Evolutionary conservation across 768 basidiomycete genomes (phyloP).

Genomic region (Gymnopilus junonius): DNA sequence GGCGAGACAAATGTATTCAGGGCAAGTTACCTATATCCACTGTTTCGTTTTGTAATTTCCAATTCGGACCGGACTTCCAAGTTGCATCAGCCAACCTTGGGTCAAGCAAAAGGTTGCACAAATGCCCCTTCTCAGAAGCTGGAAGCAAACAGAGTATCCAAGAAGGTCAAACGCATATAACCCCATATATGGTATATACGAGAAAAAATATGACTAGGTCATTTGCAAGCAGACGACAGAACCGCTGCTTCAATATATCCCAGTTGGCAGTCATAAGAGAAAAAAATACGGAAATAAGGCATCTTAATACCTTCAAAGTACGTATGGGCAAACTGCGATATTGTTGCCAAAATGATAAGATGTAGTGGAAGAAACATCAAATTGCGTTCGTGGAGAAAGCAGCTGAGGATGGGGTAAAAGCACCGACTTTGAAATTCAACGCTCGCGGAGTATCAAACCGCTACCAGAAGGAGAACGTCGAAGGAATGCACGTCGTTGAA

Average conservation of each 20-base stretch:
- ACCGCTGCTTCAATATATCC: no score
- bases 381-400: not conserved
- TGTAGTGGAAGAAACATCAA: not conserved
- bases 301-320: no score
- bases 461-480: not conserved
- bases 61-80: conserved; percentile 18
- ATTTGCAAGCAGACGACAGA: no score
- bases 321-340: not conserved
- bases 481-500: not conserved
- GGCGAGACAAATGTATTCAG: not conserved
- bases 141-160: no score
- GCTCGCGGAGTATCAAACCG: not conserved
- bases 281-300: no score
- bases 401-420: not conserved
- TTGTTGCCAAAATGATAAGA: not conserved
- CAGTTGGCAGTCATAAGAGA: no score
- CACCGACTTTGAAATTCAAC: not conserved
- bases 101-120: no score
- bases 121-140: no score
- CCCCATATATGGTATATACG: no score
- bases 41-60: conserved; percentile 10
- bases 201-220: no score
- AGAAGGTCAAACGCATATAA: no score
- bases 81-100: not conserved
- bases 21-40: conserved; percentile 5